These are phyloP conservation scores for Leccinum ochraceum DNA, from an alignment of 768 basidiomycete genomes.

Conservation along the genomic window DNA sequence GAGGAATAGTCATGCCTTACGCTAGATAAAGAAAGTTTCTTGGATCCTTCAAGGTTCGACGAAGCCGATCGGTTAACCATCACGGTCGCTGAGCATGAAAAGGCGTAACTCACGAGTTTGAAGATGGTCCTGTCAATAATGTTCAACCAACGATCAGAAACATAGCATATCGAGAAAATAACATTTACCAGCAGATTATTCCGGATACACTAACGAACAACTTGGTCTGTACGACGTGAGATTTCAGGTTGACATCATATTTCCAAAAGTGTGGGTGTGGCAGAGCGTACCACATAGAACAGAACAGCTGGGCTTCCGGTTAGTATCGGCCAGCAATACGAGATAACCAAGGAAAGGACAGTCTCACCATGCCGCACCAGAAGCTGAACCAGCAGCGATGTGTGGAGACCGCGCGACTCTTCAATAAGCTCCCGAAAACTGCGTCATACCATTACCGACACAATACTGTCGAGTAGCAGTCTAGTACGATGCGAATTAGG, in stretches of 20 bases:
- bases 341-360: background rate
- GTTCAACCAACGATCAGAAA: background rate
- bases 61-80: background rate
- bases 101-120: background rate
- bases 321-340: background rate
- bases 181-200: slow-evolving; percentile 14
- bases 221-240: slow-evolving; percentile 2
- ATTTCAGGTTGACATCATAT: background rate
- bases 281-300: slow-evolving; percentile 7
- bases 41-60: slow-evolving; percentile 12
- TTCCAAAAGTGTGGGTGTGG: background rate
- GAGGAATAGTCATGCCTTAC: background rate
- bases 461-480: slow-evolving; percentile 11
- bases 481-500: background rate
- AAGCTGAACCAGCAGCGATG: background rate
- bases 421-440: background rate
- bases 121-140: slow-evolving; percentile 10
- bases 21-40: slow-evolving; percentile 6
- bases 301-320: background rate
- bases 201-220: slow-evolving; percentile 5
- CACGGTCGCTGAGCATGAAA: background rate
- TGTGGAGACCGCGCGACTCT: background rate
- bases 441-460: slow-evolving; percentile 3
- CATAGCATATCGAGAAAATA: background rate
- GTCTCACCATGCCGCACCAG: slow-evolving; percentile 4